Base-by-base conservation (phyloP, 2,329 filamentous ascomycete genomes). In the Grosmannia penicillata region DNA sequence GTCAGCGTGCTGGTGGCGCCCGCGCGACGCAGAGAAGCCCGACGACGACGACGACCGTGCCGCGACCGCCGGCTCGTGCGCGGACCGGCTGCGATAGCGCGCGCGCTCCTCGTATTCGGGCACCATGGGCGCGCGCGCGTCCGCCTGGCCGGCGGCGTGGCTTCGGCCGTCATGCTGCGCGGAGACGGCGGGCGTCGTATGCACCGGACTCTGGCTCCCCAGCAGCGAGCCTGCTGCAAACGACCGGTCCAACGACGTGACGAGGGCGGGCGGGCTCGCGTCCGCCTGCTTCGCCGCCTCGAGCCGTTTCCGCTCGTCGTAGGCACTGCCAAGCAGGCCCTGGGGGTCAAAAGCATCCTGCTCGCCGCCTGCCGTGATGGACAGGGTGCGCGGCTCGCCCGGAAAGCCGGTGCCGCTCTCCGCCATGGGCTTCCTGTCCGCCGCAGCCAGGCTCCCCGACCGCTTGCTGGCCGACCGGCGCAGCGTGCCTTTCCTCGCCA, bases 301-400 rank as follows among this genome's bases (percentile, higher is more conserved):
- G 1, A 50, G 53, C 40, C 57, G 55, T 45, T 60, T 67, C 34
- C 65, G 64, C 48, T 63, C 62, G 29, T 67, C 61, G 39, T 70
- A 70, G 8, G 50, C 52, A 11, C 61, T 58, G 27, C 63, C 69
- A 7, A 78, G 55, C 15, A 78, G 56, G 13, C 73, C 71, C 19
- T 56, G 56, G 0, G 63, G 53, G 1, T 61, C 61, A 47, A 78
- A 76, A 1, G 63, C 60, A 1, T 55, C 15, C 64, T 54, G 13
- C 46, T 49, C 6, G 3, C 10, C 18, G 11, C 11, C 11, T n/a
- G n/a, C n/a, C n/a, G n/a, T 25, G 26, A 13, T 27, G 11, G 26
- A 27, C 26, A 13, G 10, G 6, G 11, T 13, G 11, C 11, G 26
- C n/a, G n/a, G n/a, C n/a, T n/a, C n/a, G n/a, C n/a, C n/a, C n/a